A percentile compares a stretch with the other conserved stretches of the same genome.
Conservation (phyloP, 2,329 filamentous ascomycete genomes). For the Ophiostoma ulmi region DNA sequence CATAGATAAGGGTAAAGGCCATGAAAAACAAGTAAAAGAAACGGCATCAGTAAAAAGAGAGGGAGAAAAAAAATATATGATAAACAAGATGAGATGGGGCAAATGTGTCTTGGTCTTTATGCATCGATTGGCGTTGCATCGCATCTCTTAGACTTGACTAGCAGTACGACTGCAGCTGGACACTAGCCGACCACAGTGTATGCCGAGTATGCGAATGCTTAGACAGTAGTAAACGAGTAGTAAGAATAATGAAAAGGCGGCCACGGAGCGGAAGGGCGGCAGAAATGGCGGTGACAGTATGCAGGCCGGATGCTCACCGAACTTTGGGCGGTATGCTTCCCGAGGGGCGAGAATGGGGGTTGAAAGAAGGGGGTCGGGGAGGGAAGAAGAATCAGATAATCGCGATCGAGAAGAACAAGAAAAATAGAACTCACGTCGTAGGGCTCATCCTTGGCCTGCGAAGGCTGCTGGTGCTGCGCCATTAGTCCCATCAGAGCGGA, state of each 20-base stretch:
- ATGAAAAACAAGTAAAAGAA: neutral
- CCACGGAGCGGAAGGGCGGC: neutral
- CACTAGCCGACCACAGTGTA: conserved; percentile 1
- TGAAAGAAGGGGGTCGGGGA: neutral
- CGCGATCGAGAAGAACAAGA: neutral
- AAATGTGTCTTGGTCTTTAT: conserved; percentile 1
- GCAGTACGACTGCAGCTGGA: neutral
- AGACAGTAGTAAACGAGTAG: neutral
- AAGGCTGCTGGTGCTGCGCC: conserved; percentile 8
- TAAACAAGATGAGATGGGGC: conserved; percentile 13
- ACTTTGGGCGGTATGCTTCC: neutral
- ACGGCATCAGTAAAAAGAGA: neutral
- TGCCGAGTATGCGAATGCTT: neutral
- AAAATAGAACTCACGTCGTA: conserved; percentile 8
- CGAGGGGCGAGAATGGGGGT: neutral
- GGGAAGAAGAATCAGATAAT: neutral
- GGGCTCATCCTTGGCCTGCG: conserved; percentile 9
- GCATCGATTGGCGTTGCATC: conserved; percentile 12
- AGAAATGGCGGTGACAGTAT: conserved; percentile 12
- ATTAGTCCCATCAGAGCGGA: conserved; percentile 15
- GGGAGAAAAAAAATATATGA: neutral
- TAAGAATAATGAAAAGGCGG: neutral
- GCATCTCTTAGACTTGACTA: neutral
- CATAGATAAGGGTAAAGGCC: neutral
- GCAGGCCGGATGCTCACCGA: conserved; percentile 6